Evolutionary conservation across 257 asterid species (phyloP).

Genomic region (Solanum ossicruentum): DNA sequence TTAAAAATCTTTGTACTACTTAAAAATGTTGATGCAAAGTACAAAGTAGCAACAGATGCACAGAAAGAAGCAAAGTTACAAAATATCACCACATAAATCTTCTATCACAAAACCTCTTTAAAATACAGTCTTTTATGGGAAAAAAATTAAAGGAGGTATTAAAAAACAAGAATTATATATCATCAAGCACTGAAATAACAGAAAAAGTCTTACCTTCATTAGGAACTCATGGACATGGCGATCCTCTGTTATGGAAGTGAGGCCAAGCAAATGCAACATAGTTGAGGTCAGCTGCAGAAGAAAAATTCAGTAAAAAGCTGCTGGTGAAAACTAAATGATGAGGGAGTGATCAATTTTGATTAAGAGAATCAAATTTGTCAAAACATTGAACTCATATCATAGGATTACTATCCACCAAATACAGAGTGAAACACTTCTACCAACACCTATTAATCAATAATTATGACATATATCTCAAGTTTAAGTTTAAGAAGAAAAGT

Average conservation of each 20-base stretch:
- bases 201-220: conserved; percentile 47
- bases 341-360: neutral
- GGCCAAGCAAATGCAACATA: conserved; percentile 76
- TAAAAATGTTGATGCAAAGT: neutral
- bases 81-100: neutral
- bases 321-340: neutral
- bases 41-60: neutral
- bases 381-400: neutral
- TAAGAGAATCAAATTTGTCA: neutral
- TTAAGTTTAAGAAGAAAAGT: neutral
- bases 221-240: conserved; percentile 48
- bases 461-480: neutral
- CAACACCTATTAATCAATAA: neutral
- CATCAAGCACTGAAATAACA: neutral
- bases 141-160: neutral
- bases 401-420: neutral
- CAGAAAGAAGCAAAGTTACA: neutral
- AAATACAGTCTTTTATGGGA: neutral
- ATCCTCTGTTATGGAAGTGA: conserved; percentile 51
- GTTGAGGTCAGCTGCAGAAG: conserved; percentile 77
- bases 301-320: neutral
- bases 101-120: neutral
- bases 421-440: neutral
- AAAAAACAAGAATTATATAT: neutral
- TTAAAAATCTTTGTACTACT: neutral